These are phyloP conservation scores for Fusarium virguliforme DNA, from an alignment of 2,329 filamentous ascomycete species.

Conservation along the genomic window DNA sequence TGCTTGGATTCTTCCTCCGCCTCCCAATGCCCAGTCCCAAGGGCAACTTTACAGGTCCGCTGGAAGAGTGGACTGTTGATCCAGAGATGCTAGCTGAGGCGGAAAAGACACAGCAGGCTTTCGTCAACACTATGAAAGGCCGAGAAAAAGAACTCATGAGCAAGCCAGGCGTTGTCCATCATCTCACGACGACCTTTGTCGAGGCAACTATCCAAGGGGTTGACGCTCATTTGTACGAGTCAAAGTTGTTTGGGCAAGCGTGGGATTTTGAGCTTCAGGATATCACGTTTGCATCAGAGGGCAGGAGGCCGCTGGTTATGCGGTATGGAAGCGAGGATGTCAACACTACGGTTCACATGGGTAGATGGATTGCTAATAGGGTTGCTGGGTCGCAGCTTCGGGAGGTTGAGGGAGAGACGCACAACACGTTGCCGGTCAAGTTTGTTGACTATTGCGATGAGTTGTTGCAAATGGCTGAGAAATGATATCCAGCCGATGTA, in stretches of 20 bases:
- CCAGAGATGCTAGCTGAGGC: neutral
- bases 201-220: constrained; percentile 26
- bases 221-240: constrained; percentile 18
- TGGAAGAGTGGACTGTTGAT: constrained; percentile 14
- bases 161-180: constrained; percentile 1
- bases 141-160: constrained; percentile 21
- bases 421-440: constrained; percentile 16
- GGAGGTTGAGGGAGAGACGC: constrained; percentile 26
- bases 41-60: constrained; percentile 7
- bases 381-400: constrained; percentile 17
- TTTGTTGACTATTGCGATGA: constrained; percentile 29
- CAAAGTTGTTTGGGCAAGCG: constrained; percentile 3
- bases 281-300: constrained; percentile 22
- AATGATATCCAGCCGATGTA: neutral
- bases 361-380: constrained; percentile 24
- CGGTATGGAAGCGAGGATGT: constrained; percentile 24
- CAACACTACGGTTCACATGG: constrained; percentile 31
- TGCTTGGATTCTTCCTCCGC: constrained; percentile 18
- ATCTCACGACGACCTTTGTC: constrained; percentile 7
- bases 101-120: constrained; percentile 11
- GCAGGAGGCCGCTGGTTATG: constrained; percentile 18
- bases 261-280: constrained; percentile 28
- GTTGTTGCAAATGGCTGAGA: neutral
- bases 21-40: constrained; percentile 10
- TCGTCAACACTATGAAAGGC: constrained; percentile 13